phyloP scores from a whole-genome alignment of 148 eudicot species.

The Fagopyrum homotropicum region DNA sequence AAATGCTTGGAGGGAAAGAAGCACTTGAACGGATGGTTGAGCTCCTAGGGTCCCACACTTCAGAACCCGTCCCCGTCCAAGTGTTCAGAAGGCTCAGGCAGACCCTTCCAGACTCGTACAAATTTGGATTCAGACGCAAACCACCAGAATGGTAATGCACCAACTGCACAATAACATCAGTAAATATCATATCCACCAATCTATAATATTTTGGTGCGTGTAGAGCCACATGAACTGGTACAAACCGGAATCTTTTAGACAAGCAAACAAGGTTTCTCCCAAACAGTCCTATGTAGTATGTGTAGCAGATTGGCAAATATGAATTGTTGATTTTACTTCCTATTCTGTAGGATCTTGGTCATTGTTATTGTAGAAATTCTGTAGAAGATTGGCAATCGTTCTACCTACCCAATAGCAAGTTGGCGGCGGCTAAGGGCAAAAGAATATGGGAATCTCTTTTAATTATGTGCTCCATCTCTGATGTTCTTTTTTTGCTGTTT shows the following conservation, averaged over 20 bases:
- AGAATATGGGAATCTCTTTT: neutral
- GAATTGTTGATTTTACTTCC: neutral
- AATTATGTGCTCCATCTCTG: neutral
- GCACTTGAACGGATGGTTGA: slow-evolving; percentile 91
- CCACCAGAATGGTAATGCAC: slow-evolving; percentile 88
- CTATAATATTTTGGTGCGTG: too few species aligned
- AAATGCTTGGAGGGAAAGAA: slow-evolving; percentile 89
- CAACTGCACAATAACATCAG: slow-evolving; percentile 34
- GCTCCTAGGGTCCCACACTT: slow-evolving; percentile 77
- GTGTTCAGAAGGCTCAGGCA: slow-evolving; percentile 96
- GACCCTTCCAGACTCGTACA: slow-evolving; percentile 92
- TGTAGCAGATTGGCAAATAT: slow-evolving; percentile 7
- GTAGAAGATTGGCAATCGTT: slow-evolving; percentile 2
- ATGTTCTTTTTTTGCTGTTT: neutral
- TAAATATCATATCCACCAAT: too few species aligned
- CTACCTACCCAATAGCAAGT: neutral
- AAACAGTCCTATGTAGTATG: too few species aligned
- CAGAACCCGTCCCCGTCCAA: slow-evolving; percentile 82
- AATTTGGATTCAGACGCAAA: slow-evolving; percentile 86
- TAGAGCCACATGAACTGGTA: too few species aligned
- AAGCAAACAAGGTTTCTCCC: too few species aligned
- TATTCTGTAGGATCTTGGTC: neutral
- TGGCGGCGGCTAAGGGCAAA: neutral
- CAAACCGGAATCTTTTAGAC: too few species aligned
- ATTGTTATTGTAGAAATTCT: neutral